Conservation (phyloP, 2,329 filamentous ascomycete species). For the Clarireedia paspali region DNA sequence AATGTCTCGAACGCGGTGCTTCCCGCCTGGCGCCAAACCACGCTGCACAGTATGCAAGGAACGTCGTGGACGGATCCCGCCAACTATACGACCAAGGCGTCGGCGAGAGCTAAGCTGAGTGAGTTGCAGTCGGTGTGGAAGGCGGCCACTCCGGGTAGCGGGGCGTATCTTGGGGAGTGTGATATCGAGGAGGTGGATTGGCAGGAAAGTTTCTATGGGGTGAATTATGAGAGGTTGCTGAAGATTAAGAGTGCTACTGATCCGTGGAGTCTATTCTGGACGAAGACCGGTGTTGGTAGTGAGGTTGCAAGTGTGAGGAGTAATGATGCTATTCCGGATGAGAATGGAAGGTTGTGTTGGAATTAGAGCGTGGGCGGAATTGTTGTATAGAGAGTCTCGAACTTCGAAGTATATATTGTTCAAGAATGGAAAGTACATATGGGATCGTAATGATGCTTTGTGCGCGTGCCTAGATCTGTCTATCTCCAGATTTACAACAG, state of each 20-base stretch:
- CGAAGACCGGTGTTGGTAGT: constrained; percentile 15
- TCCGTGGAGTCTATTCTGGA: constrained; percentile 15
- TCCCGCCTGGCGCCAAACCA: constrained; percentile 14
- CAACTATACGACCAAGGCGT: not conserved
- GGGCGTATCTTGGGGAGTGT: constrained; percentile 10
- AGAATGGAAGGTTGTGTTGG: constrained; percentile 7
- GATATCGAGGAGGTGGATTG: constrained; percentile 11
- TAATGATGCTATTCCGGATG: constrained; percentile 1
- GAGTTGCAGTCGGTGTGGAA: constrained; percentile 11
- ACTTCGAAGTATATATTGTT: not conserved
- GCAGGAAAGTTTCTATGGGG: constrained; percentile 34
- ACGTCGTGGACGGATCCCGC: constrained; percentile 4
- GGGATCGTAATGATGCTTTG: not conserved
- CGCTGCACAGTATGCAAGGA: constrained; percentile 12
- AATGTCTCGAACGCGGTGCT: constrained; percentile 31
- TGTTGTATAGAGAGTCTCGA: not conserved
- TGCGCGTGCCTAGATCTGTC: not conserved
- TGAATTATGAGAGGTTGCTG: constrained; percentile 12
- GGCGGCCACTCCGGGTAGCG: constrained; percentile 9
- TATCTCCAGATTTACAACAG: too few relatives aligned
- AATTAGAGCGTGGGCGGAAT: not conserved
- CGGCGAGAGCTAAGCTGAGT: constrained; percentile 9
- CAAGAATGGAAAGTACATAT: not conserved
- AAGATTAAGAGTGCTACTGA: constrained; percentile 13
- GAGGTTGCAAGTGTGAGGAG: constrained; percentile 31